These are phyloP conservation scores for Myxozyma monticola DNA, from an alignment of 805 yeast genomes.

Conservation along the genomic window DNA sequence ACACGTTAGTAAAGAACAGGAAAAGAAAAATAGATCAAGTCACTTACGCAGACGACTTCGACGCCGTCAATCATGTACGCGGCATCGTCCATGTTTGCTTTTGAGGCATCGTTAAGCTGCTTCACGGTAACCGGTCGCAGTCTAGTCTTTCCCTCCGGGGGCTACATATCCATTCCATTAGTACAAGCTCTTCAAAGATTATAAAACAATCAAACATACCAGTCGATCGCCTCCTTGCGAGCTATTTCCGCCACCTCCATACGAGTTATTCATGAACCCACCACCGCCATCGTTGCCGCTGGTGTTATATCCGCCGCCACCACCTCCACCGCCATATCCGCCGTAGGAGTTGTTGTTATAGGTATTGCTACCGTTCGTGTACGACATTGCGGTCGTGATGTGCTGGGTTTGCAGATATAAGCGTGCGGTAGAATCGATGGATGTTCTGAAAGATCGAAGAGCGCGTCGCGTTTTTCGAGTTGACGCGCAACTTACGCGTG, in stretches of 20 bases:
- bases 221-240: slow-evolving; percentile 21
- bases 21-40: not conserved
- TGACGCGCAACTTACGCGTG: too few relatives aligned
- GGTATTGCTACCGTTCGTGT: too few relatives aligned
- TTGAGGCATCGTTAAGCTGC: slow-evolving; percentile 56
- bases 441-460: too few relatives aligned
- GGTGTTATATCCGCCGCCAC: slow-evolving; percentile 11
- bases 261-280: slow-evolving; percentile 12
- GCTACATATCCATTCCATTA: not conserved
- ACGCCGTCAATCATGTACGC: slow-evolving; percentile 55
- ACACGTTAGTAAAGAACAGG: not conserved
- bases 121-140: slow-evolving; percentile 61
- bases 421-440: too few relatives aligned
- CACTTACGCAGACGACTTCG: slow-evolving; percentile 32
- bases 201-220: slow-evolving; percentile 6
- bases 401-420: too few relatives aligned
- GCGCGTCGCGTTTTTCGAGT: too few relatives aligned
- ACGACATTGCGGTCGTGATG: too few relatives aligned
- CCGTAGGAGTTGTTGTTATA: slow-evolving; percentile 6
- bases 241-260: slow-evolving; percentile 12
- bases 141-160: slow-evolving; percentile 22
- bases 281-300: slow-evolving; percentile 17
- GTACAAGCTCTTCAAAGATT: not conserved
- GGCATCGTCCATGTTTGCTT: slow-evolving; percentile 55
- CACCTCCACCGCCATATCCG: slow-evolving; percentile 5